Evolutionary conservation across 1,284 basidiomycete genomes (phyloP).

Genomic region (Tilletia setariae): DNA sequence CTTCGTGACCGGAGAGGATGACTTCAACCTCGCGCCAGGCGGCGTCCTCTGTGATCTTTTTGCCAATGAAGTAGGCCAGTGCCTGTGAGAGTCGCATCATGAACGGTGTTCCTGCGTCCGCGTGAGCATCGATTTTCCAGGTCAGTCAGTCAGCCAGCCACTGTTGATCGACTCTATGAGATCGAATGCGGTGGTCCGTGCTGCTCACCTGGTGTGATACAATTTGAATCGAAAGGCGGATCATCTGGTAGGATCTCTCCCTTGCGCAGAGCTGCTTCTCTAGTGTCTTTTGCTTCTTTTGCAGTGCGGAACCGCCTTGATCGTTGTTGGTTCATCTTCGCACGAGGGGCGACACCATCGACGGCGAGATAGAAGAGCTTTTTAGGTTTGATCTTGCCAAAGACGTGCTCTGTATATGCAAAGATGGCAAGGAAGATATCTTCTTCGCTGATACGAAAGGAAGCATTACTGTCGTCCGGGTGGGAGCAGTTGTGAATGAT

Average conservation of each 20-base stretch:
- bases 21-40: conserved; percentile 84
- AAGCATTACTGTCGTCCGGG: conserved; percentile 88
- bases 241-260: conserved; percentile 88
- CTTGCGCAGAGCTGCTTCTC: conserved; percentile 78
- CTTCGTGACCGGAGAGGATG: conserved; percentile 95
- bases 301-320: conserved; percentile 84
- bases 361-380: conserved; percentile 89
- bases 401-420: conserved; percentile 92
- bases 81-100: conserved; percentile 88
- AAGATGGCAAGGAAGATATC: conserved; percentile 97
- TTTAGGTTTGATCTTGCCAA: conserved; percentile 94
- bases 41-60: conserved; percentile 52
- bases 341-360: conserved; percentile 94
- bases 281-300: conserved; percentile 81
- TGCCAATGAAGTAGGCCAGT: conserved; percentile 80
- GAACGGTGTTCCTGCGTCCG: conserved; percentile 72
- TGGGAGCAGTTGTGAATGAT: conserved; percentile 94
- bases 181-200: background rate
- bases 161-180: background rate
- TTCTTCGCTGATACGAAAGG: conserved; percentile 86
- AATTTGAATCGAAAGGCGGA: conserved; percentile 97
- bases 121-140: conserved; percentile 61
- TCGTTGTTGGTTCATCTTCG: conserved; percentile 98
- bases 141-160: too few relatives aligned
- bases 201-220: conserved; percentile 86